A percentile compares a stretch with the other conserved stretches of the same genome.
These are phyloP conservation scores for Plectosphaerella sp. DNA, from an alignment of 2,329 filamentous ascomycete genomes.

Conservation along the genomic window DNA sequence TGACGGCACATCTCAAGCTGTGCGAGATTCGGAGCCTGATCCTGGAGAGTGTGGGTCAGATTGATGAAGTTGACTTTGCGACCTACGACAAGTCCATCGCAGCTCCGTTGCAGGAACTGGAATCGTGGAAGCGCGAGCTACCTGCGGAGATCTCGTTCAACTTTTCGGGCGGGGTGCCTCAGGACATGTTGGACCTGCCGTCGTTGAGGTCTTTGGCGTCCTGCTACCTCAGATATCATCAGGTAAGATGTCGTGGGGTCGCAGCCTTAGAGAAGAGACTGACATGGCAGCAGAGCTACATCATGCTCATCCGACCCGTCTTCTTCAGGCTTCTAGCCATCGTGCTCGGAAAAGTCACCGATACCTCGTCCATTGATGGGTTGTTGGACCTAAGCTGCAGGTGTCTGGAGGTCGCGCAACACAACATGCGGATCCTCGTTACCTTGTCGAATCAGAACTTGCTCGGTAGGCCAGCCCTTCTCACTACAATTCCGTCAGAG, in stretches of 20 bases:
- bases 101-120: constrained; percentile 2
- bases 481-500: not conserved
- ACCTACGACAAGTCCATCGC: not conserved
- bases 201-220: constrained; percentile 4
- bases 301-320: not conserved
- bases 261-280: too few species aligned
- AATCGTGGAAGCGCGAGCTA: constrained; percentile 2
- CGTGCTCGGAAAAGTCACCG: not conserved
- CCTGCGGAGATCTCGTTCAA: constrained; percentile 2
- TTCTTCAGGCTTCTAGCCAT: not conserved
- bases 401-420: not conserved
- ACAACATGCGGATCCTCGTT: not conserved
- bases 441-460: not conserved
- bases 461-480: not conserved
- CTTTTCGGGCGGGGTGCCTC: constrained; percentile 4
- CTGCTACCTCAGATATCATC: constrained; percentile 9
- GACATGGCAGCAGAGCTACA: not conserved
- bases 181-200: constrained; percentile 1
- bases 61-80: not conserved
- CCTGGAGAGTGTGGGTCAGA: not conserved
- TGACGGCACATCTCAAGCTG: constrained; percentile 2
- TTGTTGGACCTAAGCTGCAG: not conserved
- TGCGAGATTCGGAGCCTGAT: constrained; percentile 7
- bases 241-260: not conserved
- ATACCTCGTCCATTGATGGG: not conserved